Base-by-base conservation (phyloP, 306 rosid species). In the Acacia crassicarpa region DNA sequence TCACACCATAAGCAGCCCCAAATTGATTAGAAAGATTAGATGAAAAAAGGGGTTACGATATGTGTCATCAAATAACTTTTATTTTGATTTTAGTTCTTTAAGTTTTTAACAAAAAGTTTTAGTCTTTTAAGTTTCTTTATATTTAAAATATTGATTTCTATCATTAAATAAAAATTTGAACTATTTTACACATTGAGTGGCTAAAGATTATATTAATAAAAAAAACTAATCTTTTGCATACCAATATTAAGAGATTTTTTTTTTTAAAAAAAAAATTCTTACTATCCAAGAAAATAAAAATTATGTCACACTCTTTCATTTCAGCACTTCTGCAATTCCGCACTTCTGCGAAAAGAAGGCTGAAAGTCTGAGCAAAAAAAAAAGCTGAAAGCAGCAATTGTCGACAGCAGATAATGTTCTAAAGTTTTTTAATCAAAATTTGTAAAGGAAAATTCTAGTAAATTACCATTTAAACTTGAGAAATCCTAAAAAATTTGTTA, bases 151-250 rank as follows among this genome's bases (percentile, higher is more conserved):
- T 38, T 38, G 0, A 0, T 38, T 0, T 0, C 0, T 38, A 38
- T 38, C 0, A 38, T 38, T 38, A 38, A 38, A 38, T 38, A 38
- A 38, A 38, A 38, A 6, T 38, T 0, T 38, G 1, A 1, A 38
- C 8, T 6, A 0, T 38, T 6, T 6, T 6, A 0, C 1, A 0
- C 0, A 38, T 5, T 38, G 0, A 38, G 1, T 0, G 1, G 6
- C 8, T 0, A 38, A 1, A 38, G 1, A 38, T 38, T 6, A 5
- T 38, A 38, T 38, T 38, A 38, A 35, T 0, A 35, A 38, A 38
- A 38, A 6, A 38, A 35, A 3, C 19, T 16, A 49, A 49, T 49
- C 9, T 6, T 53, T 6, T 53, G 3, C 59, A 53, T 17, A 9
- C 23, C 22, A 53, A 53, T 17, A 53, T 19, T 53, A 19, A 53